These are phyloP conservation scores for Penstemon davidsonii DNA, from an alignment of 257 asterid species.

Conservation along the genomic window DNA sequence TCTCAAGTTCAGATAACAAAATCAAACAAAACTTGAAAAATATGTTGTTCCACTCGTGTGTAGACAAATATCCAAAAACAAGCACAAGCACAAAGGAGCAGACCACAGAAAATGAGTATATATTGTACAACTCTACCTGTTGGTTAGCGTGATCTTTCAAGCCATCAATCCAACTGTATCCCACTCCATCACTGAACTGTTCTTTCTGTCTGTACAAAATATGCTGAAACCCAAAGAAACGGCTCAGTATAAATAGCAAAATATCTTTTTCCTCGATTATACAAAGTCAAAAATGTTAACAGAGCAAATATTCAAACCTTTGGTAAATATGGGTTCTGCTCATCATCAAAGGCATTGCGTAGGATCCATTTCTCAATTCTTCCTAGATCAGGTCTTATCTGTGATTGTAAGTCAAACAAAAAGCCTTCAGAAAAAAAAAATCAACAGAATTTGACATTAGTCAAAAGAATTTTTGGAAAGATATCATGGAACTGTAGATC, in stretches of 20 bases:
- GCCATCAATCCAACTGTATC: constrained; percentile 98
- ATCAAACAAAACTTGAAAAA: no score
- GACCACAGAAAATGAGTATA: constrained; percentile 7
- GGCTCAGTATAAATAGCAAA: constrained; percentile 10
- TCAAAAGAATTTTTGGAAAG: no score
- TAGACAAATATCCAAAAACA: background rate
- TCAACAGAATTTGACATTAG: no score
- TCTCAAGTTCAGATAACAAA: no score
- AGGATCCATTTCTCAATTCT: constrained; percentile 97
- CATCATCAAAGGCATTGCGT: constrained; percentile 92
- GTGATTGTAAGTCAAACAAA: constrained; percentile 29
- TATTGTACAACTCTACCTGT: constrained; percentile 44
- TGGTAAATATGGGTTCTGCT: constrained; percentile 83
- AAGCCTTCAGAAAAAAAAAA: background rate
- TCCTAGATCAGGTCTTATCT: constrained; percentile 83
- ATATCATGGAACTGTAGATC: no score
- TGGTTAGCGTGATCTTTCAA: constrained; percentile 83
- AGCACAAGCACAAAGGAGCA: constrained; percentile 11
- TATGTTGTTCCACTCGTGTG: background rate
- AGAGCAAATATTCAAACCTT: constrained; percentile 55
- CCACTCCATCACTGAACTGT: constrained; percentile 98
- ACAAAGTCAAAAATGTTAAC: background rate
- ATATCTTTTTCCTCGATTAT: background rate
- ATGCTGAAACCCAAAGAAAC: constrained; percentile 57
- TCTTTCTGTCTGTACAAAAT: constrained; percentile 94